phyloP scores from a whole-genome alignment of 495 filamentous ascomycete genomes.

The Sabuloglossum arenarium region DNA sequence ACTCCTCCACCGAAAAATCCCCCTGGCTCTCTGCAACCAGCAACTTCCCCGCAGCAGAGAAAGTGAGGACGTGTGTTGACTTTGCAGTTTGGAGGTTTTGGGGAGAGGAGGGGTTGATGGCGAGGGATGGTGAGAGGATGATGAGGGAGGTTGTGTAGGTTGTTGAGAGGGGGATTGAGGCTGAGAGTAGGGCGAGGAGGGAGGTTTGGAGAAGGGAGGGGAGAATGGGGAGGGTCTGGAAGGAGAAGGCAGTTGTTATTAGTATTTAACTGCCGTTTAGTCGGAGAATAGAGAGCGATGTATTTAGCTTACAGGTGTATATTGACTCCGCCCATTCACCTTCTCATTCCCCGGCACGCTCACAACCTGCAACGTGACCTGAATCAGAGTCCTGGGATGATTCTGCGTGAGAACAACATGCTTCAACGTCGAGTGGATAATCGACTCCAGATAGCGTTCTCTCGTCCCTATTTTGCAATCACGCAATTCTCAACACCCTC shows the following conservation, averaged over 20 bases:
- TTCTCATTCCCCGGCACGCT: conserved; percentile 30
- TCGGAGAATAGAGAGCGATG: too few relatives aligned
- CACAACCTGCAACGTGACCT: conserved; percentile 43
- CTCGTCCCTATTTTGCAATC: conserved; percentile 43
- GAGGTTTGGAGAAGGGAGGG: conserved; percentile 56
- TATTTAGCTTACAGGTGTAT: too few relatives aligned
- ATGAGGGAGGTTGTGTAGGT: conserved; percentile 43
- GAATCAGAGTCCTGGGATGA: conserved; percentile 46
- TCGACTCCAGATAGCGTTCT: conserved; percentile 53
- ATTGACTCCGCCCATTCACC: too few relatives aligned
- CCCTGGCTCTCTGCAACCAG: conserved; percentile 69
- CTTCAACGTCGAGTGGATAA: conserved; percentile 42
- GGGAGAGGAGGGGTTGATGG: conserved; percentile 29
- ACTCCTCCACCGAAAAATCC: conserved; percentile 50
- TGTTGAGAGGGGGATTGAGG: conserved; percentile 51
- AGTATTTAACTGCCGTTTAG: too few relatives aligned
- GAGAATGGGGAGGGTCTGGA: conserved; percentile 50
- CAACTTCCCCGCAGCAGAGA: conserved; percentile 52
- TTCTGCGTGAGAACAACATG: conserved; percentile 46
- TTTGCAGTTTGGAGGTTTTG: conserved; percentile 31
- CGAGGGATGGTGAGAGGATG: conserved; percentile 25
- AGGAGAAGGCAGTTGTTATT: too few relatives aligned
- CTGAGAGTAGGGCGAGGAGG: conserved; percentile 52
- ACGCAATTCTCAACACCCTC: too few relatives aligned
- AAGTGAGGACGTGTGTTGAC: conserved; percentile 59